Evolutionary conservation across 2,329 filamentous ascomycete genomes (phyloP).

Genomic region (Exserohilum turcica): DNA sequence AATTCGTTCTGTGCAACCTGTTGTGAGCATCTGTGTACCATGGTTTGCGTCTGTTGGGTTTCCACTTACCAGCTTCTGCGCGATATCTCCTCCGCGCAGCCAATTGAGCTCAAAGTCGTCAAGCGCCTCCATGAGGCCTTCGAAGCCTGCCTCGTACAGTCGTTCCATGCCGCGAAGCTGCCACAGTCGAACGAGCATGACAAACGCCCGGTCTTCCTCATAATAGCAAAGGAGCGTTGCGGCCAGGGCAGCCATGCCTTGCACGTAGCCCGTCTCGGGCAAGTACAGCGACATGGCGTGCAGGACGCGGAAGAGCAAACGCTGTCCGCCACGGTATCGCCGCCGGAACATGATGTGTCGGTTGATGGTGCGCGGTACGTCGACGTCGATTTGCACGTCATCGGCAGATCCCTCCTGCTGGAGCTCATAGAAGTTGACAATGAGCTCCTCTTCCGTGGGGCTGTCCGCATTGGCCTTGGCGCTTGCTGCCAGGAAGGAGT

Average conservation of each 20-base stretch:
- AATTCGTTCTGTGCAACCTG: constrained; percentile 66
- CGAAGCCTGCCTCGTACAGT: constrained; percentile 83
- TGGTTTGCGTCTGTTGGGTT: not conserved
- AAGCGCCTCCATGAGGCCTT: constrained; percentile 82
- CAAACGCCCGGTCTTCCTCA: constrained; percentile 90
- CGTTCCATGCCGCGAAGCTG: constrained; percentile 82
- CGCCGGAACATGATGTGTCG: constrained; percentile 96
- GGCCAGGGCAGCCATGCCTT: constrained; percentile 94
- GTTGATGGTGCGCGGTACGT: constrained; percentile 93
- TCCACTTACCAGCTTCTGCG: constrained; percentile 72
- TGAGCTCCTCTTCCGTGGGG: constrained; percentile 72
- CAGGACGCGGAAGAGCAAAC: constrained; percentile 87
- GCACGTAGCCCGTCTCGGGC: constrained; percentile 90
- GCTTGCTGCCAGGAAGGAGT: constrained; percentile 82
- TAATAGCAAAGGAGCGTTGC: constrained; percentile 95
- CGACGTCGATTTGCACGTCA: constrained; percentile 95
- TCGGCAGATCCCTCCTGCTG: constrained; percentile 79
- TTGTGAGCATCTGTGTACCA: constrained; percentile 25
- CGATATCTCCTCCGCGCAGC: constrained; percentile 79
- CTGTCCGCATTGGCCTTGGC: constrained; percentile 68
- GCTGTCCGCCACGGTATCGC: constrained; percentile 85
- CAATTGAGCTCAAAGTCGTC: constrained; percentile 83
- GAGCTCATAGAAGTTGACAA: constrained; percentile 72
- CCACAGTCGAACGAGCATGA: constrained; percentile 97
- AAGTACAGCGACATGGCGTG: constrained; percentile 92